Evolutionary conservation across 2,329 filamentous ascomycete species (phyloP), one percentile per base, ranked within the genome.

Genomic region (Corynespora cassiicola): DNA sequence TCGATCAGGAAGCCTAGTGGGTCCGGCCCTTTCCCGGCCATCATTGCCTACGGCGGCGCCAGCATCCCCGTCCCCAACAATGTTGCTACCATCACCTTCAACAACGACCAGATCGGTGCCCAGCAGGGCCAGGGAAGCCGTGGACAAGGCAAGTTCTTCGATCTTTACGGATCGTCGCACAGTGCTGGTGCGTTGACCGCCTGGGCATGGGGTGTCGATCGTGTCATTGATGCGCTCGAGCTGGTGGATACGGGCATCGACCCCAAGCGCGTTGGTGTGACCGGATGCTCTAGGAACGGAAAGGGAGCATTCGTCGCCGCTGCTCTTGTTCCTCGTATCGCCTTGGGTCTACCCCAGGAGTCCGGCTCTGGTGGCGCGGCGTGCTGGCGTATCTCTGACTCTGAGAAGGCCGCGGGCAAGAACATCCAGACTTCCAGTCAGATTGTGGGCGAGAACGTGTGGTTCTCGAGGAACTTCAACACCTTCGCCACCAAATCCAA

Each of bases 231-330:
- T 57, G 79, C 74, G 11, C 70, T 85, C 23, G 80, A 82, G 68
- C 61, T 52, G 7, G 73, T 71, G 15, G 69, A 73, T 1, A 69
- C 70, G 24, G 52, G 58, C 26, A 82, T 85, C 58, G 58, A 70
- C 42, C 47, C 66, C 16, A 61, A 58, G 42, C 58, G 58, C 16
- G 37, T 70, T 9, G 81, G 78, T 31, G 80, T 84, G 2, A 84
- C 80, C 10, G 82, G 82, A 5, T 85, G 81, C 71, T 84, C 79
- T 36, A 77, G 81, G 25, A 82, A 84, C 64, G 81, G 80, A 39
- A 85, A 85, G 68, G 81, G 81, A 9, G 81, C 81, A 19, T 75
- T 85, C 46, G 70, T 84, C n/a, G 78, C 76, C 4, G 80, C 80
- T 11, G 81, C 81, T 2, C 70, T 84, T 15, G 79, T 81, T 42